Conservation (phyloP, 2,329 filamentous ascomycete genomes). For the Xylaria sp. region DNA sequence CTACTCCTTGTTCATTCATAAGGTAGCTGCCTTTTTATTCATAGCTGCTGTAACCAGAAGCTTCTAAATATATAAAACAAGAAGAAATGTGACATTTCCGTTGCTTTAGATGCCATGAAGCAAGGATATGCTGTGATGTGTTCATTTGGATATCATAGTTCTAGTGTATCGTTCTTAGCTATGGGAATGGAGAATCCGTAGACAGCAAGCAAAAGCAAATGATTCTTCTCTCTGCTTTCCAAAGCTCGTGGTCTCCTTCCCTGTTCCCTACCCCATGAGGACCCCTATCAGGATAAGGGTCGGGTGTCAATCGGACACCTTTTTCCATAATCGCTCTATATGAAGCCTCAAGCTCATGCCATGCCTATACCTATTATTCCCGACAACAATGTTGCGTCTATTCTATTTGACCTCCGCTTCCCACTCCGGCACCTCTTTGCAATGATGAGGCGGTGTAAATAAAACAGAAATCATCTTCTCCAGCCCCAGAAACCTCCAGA, state of each 20-base stretch:
- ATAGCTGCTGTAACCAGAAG: too few species aligned
- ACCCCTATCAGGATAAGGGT: conserved; percentile 1
- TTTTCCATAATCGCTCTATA: background rate
- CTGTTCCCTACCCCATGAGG: background rate
- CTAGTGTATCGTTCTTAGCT: conserved; percentile 12
- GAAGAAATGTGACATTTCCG: too few species aligned
- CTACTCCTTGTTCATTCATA: too few species aligned
- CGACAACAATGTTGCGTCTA: background rate
- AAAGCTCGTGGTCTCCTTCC: conserved; percentile 20
- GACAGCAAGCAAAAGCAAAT: conserved; percentile 18
- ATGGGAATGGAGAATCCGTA: conserved; percentile 15
- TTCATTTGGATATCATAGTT: conserved; percentile 21
- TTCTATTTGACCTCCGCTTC: background rate
- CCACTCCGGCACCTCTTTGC: background rate
- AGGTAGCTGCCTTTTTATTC: too few species aligned
- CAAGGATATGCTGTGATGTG: background rate
- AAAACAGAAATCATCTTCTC: conserved; percentile 45
- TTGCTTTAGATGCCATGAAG: too few species aligned
- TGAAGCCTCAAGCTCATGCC: background rate
- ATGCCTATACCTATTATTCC: conserved; percentile 1
- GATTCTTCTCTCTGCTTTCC: conserved; percentile 19
- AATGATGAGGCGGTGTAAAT: background rate
- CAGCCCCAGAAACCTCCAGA: conserved; percentile 63
- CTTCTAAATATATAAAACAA: too few species aligned
- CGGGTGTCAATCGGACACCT: background rate